Conservation (phyloP, 2,329 filamentous ascomycete genomes). For the Fusarium sublunatum region DNA sequence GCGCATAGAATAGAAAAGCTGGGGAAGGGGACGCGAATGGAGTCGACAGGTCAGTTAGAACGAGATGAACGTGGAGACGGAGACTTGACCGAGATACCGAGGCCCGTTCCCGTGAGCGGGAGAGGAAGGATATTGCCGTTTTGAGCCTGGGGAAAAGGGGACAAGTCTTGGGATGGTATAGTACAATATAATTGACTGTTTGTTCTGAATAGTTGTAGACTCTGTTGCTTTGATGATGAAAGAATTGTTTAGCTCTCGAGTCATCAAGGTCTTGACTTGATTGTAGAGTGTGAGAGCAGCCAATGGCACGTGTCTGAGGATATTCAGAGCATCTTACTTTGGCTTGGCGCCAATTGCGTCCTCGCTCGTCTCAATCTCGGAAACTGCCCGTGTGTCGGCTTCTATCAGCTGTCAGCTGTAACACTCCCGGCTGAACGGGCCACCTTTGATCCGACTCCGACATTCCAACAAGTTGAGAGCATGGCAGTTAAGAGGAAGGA, state of each 20-base stretch:
- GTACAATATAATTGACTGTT: not conserved
- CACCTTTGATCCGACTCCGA: slow-evolving; percentile 34
- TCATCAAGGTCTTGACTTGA: not conserved
- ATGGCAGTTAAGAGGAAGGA: not conserved
- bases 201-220: too few species aligned
- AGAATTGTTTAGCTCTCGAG: not conserved
- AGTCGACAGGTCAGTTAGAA: slow-evolving; percentile 24
- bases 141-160: slow-evolving; percentile 12
- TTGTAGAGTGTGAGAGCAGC: not conserved
- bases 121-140: slow-evolving; percentile 23
- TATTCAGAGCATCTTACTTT: not conserved
- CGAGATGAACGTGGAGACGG: slow-evolving; percentile 42
- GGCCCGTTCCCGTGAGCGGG: slow-evolving; percentile 44
- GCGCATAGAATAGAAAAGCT: slow-evolving; percentile 20
- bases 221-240: not conserved
- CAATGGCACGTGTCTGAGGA: slow-evolving; percentile 35
- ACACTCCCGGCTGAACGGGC: slow-evolving; percentile 19
- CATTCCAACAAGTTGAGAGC: too few species aligned
- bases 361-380: slow-evolving; percentile 25
- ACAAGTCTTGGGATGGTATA: not conserved
- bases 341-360: slow-evolving; percentile 20
- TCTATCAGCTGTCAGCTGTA: slow-evolving; percentile 4
- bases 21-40: slow-evolving; percentile 37
- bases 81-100: slow-evolving; percentile 48
- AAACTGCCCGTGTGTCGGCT: slow-evolving; percentile 27